These are phyloP conservation scores for Copromyces sp. DNA, from an alignment of 495 filamentous ascomycete species.

Conservation along the genomic window DNA sequence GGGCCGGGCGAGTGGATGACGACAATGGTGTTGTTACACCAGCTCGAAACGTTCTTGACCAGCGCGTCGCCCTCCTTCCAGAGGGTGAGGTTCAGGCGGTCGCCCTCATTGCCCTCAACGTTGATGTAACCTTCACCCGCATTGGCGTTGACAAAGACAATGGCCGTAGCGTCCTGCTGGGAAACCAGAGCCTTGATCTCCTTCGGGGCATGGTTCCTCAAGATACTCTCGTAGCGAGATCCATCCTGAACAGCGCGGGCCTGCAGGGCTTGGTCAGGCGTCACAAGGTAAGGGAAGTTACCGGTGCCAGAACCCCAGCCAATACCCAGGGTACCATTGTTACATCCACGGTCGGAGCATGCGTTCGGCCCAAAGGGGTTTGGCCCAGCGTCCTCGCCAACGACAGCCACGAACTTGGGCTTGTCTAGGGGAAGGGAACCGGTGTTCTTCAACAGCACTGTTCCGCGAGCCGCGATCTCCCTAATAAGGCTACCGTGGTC, in stretches of 20 bases:
- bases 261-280: conserved; percentile 78
- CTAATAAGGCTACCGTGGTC: conserved; percentile 66
- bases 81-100: conserved; percentile 86
- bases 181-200: conserved; percentile 50
- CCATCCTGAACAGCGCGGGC: conserved; percentile 53
- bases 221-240: conserved; percentile 59
- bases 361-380: conserved; percentile 77
- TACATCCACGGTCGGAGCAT: conserved; percentile 72
- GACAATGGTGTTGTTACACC: conserved; percentile 86
- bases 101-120: conserved; percentile 77
- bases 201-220: conserved; percentile 56
- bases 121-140: conserved; percentile 79
- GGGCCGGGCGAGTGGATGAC: conserved; percentile 81
- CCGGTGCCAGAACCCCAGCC: conserved; percentile 88
- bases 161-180: conserved; percentile 55
- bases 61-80: conserved; percentile 76
- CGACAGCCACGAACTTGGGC: conserved; percentile 66
- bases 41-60: conserved; percentile 62
- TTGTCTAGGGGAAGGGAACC: conserved; percentile 66
- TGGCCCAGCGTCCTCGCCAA: conserved; percentile 74
- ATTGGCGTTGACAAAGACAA: conserved; percentile 86
- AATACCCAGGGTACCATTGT: conserved; percentile 83
- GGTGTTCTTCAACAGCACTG: conserved; percentile 81
- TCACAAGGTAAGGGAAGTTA: conserved; percentile 85
- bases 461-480: conserved; percentile 63